Percentiles rank a stretch among this genome's conserved stretches.
These are phyloP conservation scores for Hypoxylon crocopeplum DNA, from an alignment of 495 filamentous ascomycete species.

Conservation along the genomic window DNA sequence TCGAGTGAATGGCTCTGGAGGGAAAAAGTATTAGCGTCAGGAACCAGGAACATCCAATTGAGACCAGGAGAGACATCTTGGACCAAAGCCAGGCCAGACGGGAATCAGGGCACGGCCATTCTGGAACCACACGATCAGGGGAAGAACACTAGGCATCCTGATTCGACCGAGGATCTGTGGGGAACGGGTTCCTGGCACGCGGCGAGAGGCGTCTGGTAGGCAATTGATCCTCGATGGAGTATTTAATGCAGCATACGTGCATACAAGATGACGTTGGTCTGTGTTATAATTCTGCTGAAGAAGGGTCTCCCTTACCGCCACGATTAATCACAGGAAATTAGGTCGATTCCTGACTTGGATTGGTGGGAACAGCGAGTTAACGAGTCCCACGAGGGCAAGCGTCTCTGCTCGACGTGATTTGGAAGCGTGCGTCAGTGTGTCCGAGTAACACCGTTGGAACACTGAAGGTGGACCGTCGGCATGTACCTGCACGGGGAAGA, in stretches of 20 bases:
- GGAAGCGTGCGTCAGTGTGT: slow-evolving; percentile 51
- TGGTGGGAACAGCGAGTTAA: slow-evolving; percentile 73
- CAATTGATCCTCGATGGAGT: slow-evolving; percentile 39
- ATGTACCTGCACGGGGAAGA: slow-evolving; percentile 53
- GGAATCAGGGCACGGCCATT: slow-evolving; percentile 36
- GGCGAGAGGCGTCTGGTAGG: slow-evolving; percentile 35
- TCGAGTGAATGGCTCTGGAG: slow-evolving; percentile 40
- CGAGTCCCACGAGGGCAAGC: slow-evolving; percentile 69
- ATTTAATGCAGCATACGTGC: slow-evolving; percentile 40
- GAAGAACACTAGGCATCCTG: slow-evolving; percentile 37
- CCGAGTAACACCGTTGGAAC: slow-evolving; percentile 61
- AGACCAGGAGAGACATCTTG: slow-evolving; percentile 37
- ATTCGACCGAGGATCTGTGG: slow-evolving; percentile 39
- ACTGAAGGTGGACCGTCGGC: slow-evolving; percentile 47
- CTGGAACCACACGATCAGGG: slow-evolving; percentile 41
- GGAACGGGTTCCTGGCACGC: slow-evolving; percentile 39
- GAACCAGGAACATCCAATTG: slow-evolving; percentile 35
- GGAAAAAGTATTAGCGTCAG: slow-evolving; percentile 40
- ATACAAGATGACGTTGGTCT: slow-evolving; percentile 39
- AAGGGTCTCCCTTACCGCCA: slow-evolving; percentile 70
- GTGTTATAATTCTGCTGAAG: slow-evolving; percentile 43
- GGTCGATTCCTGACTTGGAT: slow-evolving; percentile 52
- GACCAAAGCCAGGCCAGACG: slow-evolving; percentile 33
- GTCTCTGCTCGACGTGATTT: slow-evolving; percentile 47
- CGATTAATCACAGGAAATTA: slow-evolving; percentile 62